A percentile compares a stretch with the other conserved stretches of the same genome.
Evolutionary conservation across 106 monocot genomes (phyloP).

Genomic region (Xerophyta viscosa): DNA sequence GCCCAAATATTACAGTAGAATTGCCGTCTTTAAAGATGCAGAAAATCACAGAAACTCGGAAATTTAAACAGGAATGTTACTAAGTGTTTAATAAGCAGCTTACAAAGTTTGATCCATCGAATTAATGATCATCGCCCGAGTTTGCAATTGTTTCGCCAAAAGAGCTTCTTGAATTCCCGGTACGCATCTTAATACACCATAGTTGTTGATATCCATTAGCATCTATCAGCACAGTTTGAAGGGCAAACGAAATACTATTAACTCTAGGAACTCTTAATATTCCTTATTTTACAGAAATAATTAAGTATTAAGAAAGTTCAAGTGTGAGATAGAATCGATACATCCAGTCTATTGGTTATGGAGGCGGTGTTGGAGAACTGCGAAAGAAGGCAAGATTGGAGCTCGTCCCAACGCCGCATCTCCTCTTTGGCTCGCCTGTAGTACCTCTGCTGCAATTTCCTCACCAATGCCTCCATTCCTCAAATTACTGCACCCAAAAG

Average conservation of each 20-base stretch:
- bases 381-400: constrained; percentile 57
- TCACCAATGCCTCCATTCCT: constrained; percentile 56
- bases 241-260: no score
- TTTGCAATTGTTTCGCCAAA: constrained; percentile 59
- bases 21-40: no score
- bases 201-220: constrained; percentile 53
- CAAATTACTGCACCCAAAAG: no score
- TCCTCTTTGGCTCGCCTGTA: constrained; percentile 40
- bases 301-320: no score
- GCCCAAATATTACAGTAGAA: no score
- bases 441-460: constrained; percentile 60
- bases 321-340: background rate
- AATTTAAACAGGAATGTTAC: background rate
- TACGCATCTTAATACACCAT: constrained; percentile 43
- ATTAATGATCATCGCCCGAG: constrained; percentile 44
- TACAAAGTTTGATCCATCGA: constrained; percentile 54
- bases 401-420: constrained; percentile 65
- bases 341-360: constrained; percentile 51
- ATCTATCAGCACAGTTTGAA: constrained; percentile 18
- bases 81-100: constrained; percentile 10
- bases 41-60: no score
- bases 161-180: constrained; percentile 43
- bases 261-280: no score
- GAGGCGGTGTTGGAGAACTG: constrained; percentile 52
- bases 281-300: no score